Base-by-base conservation (phyloP, 2,329 filamentous ascomycete species). In the Penicillium freii region DNA sequence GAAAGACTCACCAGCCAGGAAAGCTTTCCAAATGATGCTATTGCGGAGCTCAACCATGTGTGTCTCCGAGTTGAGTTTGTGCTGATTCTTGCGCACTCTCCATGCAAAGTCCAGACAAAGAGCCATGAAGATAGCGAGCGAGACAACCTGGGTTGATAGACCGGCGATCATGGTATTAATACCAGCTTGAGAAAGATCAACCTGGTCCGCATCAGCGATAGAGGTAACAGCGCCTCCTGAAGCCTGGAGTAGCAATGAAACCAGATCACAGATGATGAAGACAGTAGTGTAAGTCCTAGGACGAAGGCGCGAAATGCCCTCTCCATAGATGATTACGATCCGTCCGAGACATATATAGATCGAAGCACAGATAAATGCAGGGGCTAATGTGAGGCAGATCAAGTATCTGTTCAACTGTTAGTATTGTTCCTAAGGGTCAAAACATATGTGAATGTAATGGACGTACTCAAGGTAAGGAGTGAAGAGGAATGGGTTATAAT, bases 111-210 rank as follows among this genome's bases (percentile, higher is more conserved):
- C 46, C 17, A 48, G 21, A 48, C 33, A 48, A 6, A 48, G 21
- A 2, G 33, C 33, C 33, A 48, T 80, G 76, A 88, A 89, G 55
- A 80, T 69, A 42, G 78, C 61, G 36, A 87, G 76, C 5, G 82
- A 84, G 58, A 80, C 71, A 43, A 87, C 85, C 65, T 89, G 86
- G 68, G 82, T 84, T 19, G 78, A 70, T 0, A 88, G 79, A 33
- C 87, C 87, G 5, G 84, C 84, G n/a, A 89, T 78, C 80, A 86
- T 86, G 72, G 88, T 81, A 67, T 87, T 76, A 60, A 82, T 79
- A n/a, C 84, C 86, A 0, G 66, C 62, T 1, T 73, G 60, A 15
- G 74, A 63, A 17, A 68, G 33, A 9, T 48, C 46, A 25, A 8
- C 9, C 44, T 75, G 62, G 51, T 77, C 68, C 48, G 43, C 29